Base-by-base conservation (phyloP, 148 eudicot species). In the Drosera capensis region DNA sequence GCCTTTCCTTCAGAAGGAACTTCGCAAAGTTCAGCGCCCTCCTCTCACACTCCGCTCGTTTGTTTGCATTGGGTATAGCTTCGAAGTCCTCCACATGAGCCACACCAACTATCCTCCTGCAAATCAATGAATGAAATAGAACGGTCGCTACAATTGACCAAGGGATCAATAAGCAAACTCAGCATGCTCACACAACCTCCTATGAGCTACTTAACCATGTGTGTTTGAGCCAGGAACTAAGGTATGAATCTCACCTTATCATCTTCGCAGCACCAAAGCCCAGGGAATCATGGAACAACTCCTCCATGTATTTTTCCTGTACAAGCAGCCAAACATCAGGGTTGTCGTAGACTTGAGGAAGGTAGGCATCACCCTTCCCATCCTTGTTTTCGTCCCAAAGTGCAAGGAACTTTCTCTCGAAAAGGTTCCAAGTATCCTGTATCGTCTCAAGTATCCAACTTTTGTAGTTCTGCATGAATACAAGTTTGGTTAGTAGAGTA, bases 211-310 rank as follows among this genome's bases (percentile, higher is more conserved):
- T n/a, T n/a, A n/a, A n/a, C n/a, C n/a, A n/a, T n/a, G n/a, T n/a
- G n/a, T n/a, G n/a, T 8, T 31, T 31, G 12, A 31, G 37, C 37
- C 14, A n/a, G n/a, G n/a, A 34, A 34, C 5, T 34, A 28, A 28
- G 31, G 31, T 9, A 34, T 2, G 29, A 5, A 21, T 8, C 55
- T 66, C 35, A 78, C 97, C 95, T 77, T 41, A 75, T 84, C 95
- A 90, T 90, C 64, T 90, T 90, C 51, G 95, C 93, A 54, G 97
- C 65, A 45, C 84, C 95, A 59, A 90, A 90, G 56, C 97, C 97
- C 48, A 90, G 83, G 40, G 79, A 51, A 58, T 84, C 97, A n/a
- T 84, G 84, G 60, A 90, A 64, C 61, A 90, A 45, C 19, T 84
- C 80, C 40, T 21, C 45, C 79, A 90, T 78, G 54, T 52, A 90